phyloP scores from a whole-genome alignment of 2,329 filamentous ascomycete genomes.

The Coleophoma eucalyptorum region DNA sequence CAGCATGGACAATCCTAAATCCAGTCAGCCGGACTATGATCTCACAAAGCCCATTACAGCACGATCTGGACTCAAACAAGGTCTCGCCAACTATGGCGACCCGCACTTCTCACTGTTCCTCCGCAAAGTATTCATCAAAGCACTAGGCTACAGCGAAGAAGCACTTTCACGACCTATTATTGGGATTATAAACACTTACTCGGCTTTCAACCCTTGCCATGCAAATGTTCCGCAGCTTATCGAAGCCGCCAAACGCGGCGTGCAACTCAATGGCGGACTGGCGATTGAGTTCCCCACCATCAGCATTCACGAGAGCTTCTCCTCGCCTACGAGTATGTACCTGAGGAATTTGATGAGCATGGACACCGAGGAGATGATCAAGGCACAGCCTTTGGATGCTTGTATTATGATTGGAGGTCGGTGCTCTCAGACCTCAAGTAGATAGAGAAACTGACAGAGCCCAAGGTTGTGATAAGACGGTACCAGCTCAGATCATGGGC shows the following conservation, averaged over 20 bases:
- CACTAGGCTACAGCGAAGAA: conserved; percentile 69
- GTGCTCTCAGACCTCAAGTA: conserved; percentile 1
- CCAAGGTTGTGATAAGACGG: conserved; percentile 73
- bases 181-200: conserved; percentile 73
- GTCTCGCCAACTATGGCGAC: conserved; percentile 67
- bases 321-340: conserved; percentile 71
- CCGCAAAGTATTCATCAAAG: conserved; percentile 75
- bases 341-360: conserved; percentile 73
- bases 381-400: conserved; percentile 66
- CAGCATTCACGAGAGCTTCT: conserved; percentile 66
- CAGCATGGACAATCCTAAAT: too few relatives aligned
- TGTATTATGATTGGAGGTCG: conserved; percentile 63
- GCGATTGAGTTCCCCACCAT: conserved; percentile 74
- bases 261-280: conserved; percentile 63
- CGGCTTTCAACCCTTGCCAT: conserved; percentile 71
- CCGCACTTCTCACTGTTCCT: conserved; percentile 73
- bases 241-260: conserved; percentile 65
- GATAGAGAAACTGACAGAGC: neutral
- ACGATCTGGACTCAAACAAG: conserved; percentile 54
- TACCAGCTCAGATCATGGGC: conserved; percentile 72
- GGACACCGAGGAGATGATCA: conserved; percentile 78
- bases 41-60: conserved; percentile 48
- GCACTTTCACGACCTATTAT: conserved; percentile 67
- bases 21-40: conserved; percentile 46
- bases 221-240: conserved; percentile 69